These are phyloP conservation scores for Tulasnella sp. DNA, from an alignment of 768 basidiomycete genomes.

Conservation along the genomic window DNA sequence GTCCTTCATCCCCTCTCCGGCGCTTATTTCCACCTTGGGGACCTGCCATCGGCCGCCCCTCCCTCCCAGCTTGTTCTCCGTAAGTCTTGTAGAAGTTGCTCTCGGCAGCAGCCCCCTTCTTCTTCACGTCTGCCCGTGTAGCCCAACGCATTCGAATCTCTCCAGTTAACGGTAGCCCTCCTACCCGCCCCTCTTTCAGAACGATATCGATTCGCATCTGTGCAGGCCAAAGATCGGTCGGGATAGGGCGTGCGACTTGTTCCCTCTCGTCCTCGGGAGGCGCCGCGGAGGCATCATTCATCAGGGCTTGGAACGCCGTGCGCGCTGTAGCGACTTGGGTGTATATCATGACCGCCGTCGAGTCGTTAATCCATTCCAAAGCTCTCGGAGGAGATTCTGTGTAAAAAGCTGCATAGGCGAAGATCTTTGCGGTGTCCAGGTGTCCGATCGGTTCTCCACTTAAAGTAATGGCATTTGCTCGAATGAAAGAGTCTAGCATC, in stretches of 20 bases:
- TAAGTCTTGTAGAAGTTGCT: constrained; percentile 75
- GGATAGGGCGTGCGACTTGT: constrained; percentile 56
- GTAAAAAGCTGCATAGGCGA: constrained; percentile 73
- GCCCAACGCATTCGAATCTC: constrained; percentile 68
- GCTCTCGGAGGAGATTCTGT: constrained; percentile 54
- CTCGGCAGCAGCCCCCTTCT: constrained; percentile 56
- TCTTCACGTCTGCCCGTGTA: constrained; percentile 56
- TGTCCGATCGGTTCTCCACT: constrained; percentile 60
- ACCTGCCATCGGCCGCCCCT: constrained; percentile 33
- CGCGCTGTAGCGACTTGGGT: constrained; percentile 41
- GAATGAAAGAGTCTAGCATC: constrained; percentile 24
- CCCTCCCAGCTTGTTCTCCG: constrained; percentile 53
- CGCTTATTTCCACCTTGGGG: constrained; percentile 19
- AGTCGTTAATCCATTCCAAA: constrained; percentile 81
- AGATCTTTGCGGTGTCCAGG: constrained; percentile 64
- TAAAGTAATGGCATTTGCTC: constrained; percentile 61
- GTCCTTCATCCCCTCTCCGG: constrained; percentile 10
- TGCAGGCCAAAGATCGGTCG: constrained; percentile 64
- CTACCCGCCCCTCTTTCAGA: constrained; percentile 44
- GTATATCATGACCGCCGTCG: constrained; percentile 70
- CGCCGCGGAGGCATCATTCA: constrained; percentile 19
- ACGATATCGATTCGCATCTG: constrained; percentile 65
- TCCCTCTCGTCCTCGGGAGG: constrained; percentile 39
- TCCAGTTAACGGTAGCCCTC: constrained; percentile 45
- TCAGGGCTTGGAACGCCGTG: constrained; percentile 14